phyloP scores from a whole-genome alignment of 2,329 filamentous ascomycete genomes.

The Phyllosticta capitalensis region DNA sequence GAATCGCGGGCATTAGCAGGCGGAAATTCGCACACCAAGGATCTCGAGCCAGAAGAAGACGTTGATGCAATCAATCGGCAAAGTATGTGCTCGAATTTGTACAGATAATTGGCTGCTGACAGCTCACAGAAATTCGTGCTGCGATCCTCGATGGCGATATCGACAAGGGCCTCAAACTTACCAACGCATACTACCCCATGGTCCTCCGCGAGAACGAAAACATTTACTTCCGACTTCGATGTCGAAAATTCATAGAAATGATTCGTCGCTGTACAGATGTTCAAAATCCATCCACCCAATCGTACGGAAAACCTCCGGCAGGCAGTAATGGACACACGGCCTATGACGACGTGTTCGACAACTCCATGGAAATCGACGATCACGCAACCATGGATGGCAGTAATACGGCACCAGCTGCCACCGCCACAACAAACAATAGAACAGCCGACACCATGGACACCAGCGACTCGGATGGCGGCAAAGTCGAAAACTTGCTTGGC shows the following conservation, averaged over 20 bases:
- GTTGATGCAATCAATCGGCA: constrained; percentile 79
- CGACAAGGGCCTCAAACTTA: constrained; percentile 77
- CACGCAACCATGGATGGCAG: neutral
- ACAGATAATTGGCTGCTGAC: constrained; percentile 10
- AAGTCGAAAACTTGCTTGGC: constrained; percentile 46
- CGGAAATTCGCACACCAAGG: constrained; percentile 36
- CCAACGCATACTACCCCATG: constrained; percentile 65
- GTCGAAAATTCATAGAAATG: constrained; percentile 93
- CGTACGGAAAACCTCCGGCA: neutral
- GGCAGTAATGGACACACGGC: constrained; percentile 21
- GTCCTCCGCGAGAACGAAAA: constrained; percentile 73
- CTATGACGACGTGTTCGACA: constrained; percentile 39
- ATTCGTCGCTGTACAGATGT: constrained; percentile 32
- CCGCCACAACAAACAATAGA: constrained; percentile 17
- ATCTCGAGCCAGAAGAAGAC: constrained; percentile 66
- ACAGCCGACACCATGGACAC: constrained; percentile 19
- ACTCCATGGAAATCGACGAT: constrained; percentile 51
- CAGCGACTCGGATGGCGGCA: constrained; percentile 24
- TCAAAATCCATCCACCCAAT: constrained; percentile 25
- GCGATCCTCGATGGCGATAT: constrained; percentile 89
- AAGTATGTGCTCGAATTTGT: constrained; percentile 45
- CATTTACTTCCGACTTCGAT: constrained; percentile 79
- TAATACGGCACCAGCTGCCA: constrained; percentile 22
- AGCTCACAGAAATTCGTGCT: constrained; percentile 61
- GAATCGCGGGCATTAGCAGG: constrained; percentile 64